Evolutionary conservation across 2,329 filamentous ascomycete species (phyloP).

Genomic region (Diaporthe amygdali): DNA sequence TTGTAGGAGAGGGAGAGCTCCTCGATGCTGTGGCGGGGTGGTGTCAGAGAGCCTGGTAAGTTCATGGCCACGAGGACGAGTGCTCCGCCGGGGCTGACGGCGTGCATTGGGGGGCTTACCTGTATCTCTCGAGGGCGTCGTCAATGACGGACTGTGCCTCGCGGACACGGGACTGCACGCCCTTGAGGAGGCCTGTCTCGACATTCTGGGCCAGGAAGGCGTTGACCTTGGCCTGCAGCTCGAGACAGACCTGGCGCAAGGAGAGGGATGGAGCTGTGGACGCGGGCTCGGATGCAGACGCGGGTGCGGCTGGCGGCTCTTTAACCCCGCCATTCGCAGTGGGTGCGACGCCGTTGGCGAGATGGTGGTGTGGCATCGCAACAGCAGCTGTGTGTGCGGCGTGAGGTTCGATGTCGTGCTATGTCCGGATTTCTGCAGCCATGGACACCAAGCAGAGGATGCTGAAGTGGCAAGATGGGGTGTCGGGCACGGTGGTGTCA

Average conservation of each 20-base stretch:
- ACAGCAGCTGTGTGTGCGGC: neutral
- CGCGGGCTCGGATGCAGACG: neutral
- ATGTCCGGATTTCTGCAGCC: constrained; percentile 5
- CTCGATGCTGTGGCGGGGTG: constrained; percentile 59
- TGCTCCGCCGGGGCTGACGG: neutral
- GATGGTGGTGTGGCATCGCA: constrained; percentile 19
- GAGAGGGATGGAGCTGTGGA: neutral
- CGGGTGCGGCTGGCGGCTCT: neutral
- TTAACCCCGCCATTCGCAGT: constrained; percentile 7
- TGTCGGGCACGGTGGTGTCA: neutral
- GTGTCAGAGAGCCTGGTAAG: neutral
- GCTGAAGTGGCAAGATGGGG: neutral
- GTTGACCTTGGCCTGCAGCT: constrained; percentile 64
- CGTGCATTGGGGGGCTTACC: constrained; percentile 52
- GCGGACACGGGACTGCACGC: constrained; percentile 76
- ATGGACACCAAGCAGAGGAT: neutral
- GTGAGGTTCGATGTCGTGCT: neutral
- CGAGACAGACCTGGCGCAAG: constrained; percentile 47
- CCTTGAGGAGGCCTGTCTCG: constrained; percentile 56
- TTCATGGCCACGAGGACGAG: neutral
- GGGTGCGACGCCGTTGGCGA: constrained; percentile 17
- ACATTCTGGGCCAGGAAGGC: constrained; percentile 68
- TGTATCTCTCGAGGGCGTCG: constrained; percentile 77
- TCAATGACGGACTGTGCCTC: constrained; percentile 75
- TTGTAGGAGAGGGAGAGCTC: constrained; percentile 94